These are phyloP conservation scores for Acer saccharum DNA, from an alignment of 345 rosid genomes.

Conservation along the genomic window DNA sequence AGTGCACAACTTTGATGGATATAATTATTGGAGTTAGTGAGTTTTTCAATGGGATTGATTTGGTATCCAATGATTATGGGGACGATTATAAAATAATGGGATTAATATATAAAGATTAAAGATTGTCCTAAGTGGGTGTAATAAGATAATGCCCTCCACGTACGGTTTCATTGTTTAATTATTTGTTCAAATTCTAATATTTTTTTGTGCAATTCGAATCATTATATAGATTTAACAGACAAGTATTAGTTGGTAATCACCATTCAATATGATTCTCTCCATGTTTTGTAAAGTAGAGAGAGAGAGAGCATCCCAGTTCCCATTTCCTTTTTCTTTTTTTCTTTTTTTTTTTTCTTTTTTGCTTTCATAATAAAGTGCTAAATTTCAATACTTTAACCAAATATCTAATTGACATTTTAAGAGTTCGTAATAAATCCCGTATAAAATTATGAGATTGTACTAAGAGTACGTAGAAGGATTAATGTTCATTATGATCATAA, in stretches of 20 bases:
- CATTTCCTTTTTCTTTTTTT: no score
- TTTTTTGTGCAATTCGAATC: no score
- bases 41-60: background rate
- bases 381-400: no score
- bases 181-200: no score
- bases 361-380: no score
- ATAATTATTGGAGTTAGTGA: constrained; percentile 5
- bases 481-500: no score
- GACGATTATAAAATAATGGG: background rate
- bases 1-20: background rate
- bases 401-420: no score
- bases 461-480: no score
- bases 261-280: background rate
- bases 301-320: background rate
- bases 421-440: no score
- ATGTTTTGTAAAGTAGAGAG: background rate
- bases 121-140: background rate
- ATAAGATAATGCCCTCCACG: background rate
- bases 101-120: no score
- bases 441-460: no score
- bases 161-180: background rate
- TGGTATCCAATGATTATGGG: constrained; percentile 13
- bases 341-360: no score
- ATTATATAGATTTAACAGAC: background rate
- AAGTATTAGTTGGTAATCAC: background rate